Evolutionary conservation across 176 grass and related monocot species (phyloP), one percentile per base, ranked within the genome.

Genomic region (Ananas comosus): DNA sequence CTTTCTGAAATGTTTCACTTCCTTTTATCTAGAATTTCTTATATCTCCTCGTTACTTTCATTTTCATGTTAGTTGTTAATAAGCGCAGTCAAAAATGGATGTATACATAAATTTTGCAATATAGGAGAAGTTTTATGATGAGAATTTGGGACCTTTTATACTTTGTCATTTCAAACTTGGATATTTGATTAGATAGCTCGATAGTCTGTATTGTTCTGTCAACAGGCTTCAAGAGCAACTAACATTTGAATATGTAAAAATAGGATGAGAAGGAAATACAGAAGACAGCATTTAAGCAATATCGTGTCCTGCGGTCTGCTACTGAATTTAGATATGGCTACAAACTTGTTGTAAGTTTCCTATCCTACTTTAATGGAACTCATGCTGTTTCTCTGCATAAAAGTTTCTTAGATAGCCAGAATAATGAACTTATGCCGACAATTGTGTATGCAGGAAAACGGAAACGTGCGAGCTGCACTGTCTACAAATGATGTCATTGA

Each of bases 211-310:
- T 24, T 51, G 8, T 64, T 74, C 50, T 22, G 21, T 42, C 33
- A 42, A 6, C 33, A 42, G 53, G 13, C 50, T 51, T 66, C 75
- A 50, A 69, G 16, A 33, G 2, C 54, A 74, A 1, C 49, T 77
- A 68, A 76, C 9, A 58, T 49, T 21, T 64, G 49, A 68, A 27
- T 51, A 4, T 70, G 48, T 42, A 48, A 42, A 75, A 70, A 66
- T 51, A 92, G 94, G 94, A 99, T 66, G 94, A 99, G 77, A 83
- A 88, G 71, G 94, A 80, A 69, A 88, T 90, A 82, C 79, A 83
- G 58, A 88, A 83, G 65, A 70, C 81, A 17, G 89, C 86, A 12
- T 85, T 78, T 61, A 78, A 85, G 72, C 90, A 99, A 74, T 78
- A 76, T 79, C 80, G 80, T 51, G 86, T 84, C 49, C 70, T 99